phyloP scores from a whole-genome alignment of 106 monocot species.

The Ottelia alismoides region DNA sequence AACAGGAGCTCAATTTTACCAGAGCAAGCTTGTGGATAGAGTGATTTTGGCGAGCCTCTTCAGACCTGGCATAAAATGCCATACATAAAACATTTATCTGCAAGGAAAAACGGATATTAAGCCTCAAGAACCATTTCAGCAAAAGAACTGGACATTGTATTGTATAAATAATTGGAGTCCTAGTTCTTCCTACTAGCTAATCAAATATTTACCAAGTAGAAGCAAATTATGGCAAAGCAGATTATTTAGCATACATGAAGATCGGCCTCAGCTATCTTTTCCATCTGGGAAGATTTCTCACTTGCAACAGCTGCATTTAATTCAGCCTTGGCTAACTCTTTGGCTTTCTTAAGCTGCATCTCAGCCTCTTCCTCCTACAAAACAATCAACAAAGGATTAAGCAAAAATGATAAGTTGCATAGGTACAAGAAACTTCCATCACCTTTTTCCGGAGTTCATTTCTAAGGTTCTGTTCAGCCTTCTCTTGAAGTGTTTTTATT shows the following conservation, averaged over 20 bases:
- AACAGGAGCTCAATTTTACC: no score
- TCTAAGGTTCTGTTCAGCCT: constrained; percentile 68
- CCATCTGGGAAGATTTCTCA: constrained; percentile 83
- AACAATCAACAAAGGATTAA: no score
- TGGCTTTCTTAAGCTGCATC: constrained; percentile 30
- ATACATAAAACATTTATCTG: constrained; percentile 93
- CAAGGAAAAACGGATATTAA: constrained; percentile 3
- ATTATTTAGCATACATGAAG: constrained; percentile 79
- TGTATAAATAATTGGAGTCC: no score
- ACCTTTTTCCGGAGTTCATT: constrained; percentile 81
- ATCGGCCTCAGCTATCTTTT: constrained; percentile 92
- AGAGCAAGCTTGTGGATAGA: constrained; percentile 92
- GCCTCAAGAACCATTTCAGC: no score
- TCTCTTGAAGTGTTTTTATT: constrained; percentile 67
- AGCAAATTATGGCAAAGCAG: no score
- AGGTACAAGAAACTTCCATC: no score
- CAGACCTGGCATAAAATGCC: constrained; percentile 98
- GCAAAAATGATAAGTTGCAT: no score
- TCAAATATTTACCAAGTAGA: no score
- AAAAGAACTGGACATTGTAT: no score
- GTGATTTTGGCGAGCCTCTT: constrained; percentile 85
- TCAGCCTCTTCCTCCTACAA: constrained; percentile 68
- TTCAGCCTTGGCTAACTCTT: constrained; percentile 81
- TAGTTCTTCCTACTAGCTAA: no score
- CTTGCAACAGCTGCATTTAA: constrained; percentile 67